Evolutionary conservation across 768 basidiomycete genomes (phyloP).

Genomic region (Pleurotus eryngii): DNA sequence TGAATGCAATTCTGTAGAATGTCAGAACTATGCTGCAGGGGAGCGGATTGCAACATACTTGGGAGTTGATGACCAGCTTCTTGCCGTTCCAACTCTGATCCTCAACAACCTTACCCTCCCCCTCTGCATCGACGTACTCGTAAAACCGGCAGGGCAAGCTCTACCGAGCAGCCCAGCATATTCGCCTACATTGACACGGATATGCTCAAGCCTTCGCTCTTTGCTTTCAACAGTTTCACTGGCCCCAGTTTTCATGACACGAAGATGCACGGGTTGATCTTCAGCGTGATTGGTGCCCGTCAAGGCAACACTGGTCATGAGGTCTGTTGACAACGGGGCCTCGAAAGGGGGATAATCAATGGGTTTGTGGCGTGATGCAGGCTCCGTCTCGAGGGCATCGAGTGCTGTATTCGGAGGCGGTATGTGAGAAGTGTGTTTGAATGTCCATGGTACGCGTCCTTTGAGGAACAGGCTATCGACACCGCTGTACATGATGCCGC

Average conservation of each 20-base stretch:
- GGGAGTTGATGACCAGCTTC: constrained; percentile 94
- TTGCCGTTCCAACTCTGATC: constrained; percentile 60
- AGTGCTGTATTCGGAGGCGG: constrained; percentile 2
- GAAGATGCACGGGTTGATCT: constrained; percentile 88
- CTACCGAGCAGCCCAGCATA: constrained; percentile 87
- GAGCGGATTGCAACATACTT: constrained; percentile 45
- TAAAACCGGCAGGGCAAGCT: constrained; percentile 94
- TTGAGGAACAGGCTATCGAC: constrained; percentile 81
- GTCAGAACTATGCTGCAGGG: constrained; percentile 18
- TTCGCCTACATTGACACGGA: constrained; percentile 67
- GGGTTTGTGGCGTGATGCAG: constrained; percentile 61
- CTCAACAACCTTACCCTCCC: constrained; percentile 20
- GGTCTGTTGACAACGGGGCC: constrained; percentile 87
- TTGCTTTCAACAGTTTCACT: constrained; percentile 36
- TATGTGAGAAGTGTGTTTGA: constrained; percentile 32
- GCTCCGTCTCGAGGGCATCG: constrained; percentile 72
- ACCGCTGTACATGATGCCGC: constrained; percentile 87
- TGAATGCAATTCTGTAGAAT: constrained; percentile 76
- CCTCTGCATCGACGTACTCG: constrained; percentile 73
- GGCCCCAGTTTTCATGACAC: constrained; percentile 46
- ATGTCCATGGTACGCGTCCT: constrained; percentile 91
- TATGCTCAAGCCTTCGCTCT: constrained; percentile 56
- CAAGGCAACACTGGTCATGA: constrained; percentile 84
- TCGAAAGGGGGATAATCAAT: constrained; percentile 87
- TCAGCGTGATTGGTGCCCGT: constrained; percentile 98